phyloP scores from a whole-genome alignment of 805 yeast genomes.

The Nakazawaea wickerhamii region DNA sequence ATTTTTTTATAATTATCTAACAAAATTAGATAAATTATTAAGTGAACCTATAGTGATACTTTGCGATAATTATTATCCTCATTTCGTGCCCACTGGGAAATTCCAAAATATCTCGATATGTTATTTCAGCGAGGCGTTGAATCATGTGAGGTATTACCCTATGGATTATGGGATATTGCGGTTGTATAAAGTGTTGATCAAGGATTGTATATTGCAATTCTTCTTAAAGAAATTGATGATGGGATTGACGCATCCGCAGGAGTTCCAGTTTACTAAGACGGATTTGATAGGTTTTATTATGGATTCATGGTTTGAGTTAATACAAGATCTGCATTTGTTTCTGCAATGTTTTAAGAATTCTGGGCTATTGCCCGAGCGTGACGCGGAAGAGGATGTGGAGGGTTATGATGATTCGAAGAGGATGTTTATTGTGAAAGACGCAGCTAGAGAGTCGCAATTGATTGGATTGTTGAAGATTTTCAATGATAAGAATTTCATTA shows the following conservation, averaged over 20 bases:
- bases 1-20: conserved; percentile 21
- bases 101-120: conserved; percentile 24
- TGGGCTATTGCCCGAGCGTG: conserved; percentile 16
- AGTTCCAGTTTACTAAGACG: conserved; percentile 16
- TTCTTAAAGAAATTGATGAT: conserved; percentile 13
- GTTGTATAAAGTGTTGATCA: conserved; percentile 26
- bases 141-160: conserved; percentile 22
- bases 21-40: conserved; percentile 16
- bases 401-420: neutral
- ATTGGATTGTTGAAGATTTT: conserved; percentile 19
- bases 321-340: conserved; percentile 7
- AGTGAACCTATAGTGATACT: conserved; percentile 23
- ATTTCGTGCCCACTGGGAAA: conserved; percentile 27
- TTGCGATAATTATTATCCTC: conserved; percentile 30
- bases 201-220: conserved; percentile 17
- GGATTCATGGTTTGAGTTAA: conserved; percentile 16
- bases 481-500: conserved; percentile 15
- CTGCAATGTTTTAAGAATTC: conserved; percentile 20
- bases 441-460: conserved; percentile 21
- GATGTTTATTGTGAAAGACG: conserved; percentile 14
- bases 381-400: conserved; percentile 3
- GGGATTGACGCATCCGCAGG: conserved; percentile 5
- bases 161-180: conserved; percentile 29
- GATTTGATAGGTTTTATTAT: conserved; percentile 21
- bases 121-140: conserved; percentile 22